Percentiles rank a stretch among this genome's conserved stretches.
Conservation (phyloP, 2,329 filamentous ascomycete genomes). For the Alternaria viburni region DNA sequence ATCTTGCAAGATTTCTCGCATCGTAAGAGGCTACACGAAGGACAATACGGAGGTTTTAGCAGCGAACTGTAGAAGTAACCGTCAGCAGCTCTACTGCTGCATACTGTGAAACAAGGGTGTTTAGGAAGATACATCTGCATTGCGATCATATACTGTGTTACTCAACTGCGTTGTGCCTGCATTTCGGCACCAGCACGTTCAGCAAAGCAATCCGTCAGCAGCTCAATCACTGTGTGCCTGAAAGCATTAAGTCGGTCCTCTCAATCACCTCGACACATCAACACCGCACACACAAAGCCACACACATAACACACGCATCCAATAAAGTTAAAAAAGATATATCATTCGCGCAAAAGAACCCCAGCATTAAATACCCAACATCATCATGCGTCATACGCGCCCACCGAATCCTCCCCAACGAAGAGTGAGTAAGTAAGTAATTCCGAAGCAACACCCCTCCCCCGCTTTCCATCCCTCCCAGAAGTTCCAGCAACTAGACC, state of each 20-base stretch:
- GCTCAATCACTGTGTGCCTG: neutral
- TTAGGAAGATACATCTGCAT: neutral
- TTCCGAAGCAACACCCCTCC: neutral
- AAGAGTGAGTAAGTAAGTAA: neutral
- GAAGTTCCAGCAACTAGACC: slow-evolving; percentile 7
- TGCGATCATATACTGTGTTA: neutral
- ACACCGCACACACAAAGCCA: neutral
- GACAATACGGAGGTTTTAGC: neutral
- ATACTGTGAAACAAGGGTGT: neutral
- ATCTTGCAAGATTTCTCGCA: neutral
- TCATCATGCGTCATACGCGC: slow-evolving; percentile 1
- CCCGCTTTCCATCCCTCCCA: neutral
- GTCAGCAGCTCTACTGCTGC: neutral
- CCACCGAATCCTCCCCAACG: neutral
- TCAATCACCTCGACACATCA: neutral
- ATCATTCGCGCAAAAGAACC: slow-evolving; percentile 1
- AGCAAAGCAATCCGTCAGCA: neutral
- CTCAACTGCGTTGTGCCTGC: neutral
- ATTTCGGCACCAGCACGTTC: neutral
- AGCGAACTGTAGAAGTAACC: neutral
- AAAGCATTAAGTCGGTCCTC: neutral
- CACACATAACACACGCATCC: neutral
- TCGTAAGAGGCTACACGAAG: neutral
- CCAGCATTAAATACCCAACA: slow-evolving; percentile 16
- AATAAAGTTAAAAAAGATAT: slow-evolving; percentile 1